A percentile compares a stretch with the other conserved stretches of the same genome.
phyloP scores from a whole-genome alignment of 352 stramenopile genomes.

The Phytophthora cactorum region DNA sequence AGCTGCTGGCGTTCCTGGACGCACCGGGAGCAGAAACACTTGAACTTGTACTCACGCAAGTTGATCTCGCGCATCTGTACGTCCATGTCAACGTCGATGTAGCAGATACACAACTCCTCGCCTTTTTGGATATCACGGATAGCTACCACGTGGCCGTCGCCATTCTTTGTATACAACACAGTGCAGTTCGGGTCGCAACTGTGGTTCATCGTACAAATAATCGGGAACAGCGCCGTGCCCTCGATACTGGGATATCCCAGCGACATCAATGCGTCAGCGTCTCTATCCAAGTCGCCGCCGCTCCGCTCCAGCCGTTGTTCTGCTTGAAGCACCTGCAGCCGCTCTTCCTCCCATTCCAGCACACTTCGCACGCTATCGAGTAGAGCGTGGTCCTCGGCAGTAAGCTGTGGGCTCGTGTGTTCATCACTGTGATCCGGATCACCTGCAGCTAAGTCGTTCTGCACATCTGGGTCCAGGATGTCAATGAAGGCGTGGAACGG shows the following conservation, averaged over 20 bases:
- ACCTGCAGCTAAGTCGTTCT: slow-evolving; percentile 30
- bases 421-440: slow-evolving; percentile 15
- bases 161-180: slow-evolving; percentile 88
- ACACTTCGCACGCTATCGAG: slow-evolving; percentile 51
- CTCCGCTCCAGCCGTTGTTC: slow-evolving; percentile 83
- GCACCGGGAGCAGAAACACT: slow-evolving; percentile 73
- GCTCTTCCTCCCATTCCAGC: slow-evolving; percentile 51
- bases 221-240: slow-evolving; percentile 93
- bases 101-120: slow-evolving; percentile 96
- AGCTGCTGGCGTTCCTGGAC: slow-evolving; percentile 48
- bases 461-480: slow-evolving; percentile 65
- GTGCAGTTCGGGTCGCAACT: slow-evolving; percentile 94
- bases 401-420: slow-evolving; percentile 26
- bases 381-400: slow-evolving; percentile 33
- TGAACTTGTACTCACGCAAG: slow-evolving; percentile 85
- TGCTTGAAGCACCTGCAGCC: slow-evolving; percentile 29
- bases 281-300: slow-evolving; percentile 33
- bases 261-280: slow-evolving; percentile 32
- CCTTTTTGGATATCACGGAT: slow-evolving; percentile 74
- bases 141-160: slow-evolving; percentile 70
- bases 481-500: slow-evolving; percentile 76
- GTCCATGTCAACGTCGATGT: slow-evolving; percentile 90
- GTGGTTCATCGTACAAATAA: slow-evolving; percentile 97
- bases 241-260: slow-evolving; percentile 75
- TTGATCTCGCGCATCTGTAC: slow-evolving; percentile 70